Evolutionary conservation across 768 basidiomycete genomes (phyloP), one percentile per base, ranked within the genome.

Genomic region (Artomyces pyxidatus): DNA sequence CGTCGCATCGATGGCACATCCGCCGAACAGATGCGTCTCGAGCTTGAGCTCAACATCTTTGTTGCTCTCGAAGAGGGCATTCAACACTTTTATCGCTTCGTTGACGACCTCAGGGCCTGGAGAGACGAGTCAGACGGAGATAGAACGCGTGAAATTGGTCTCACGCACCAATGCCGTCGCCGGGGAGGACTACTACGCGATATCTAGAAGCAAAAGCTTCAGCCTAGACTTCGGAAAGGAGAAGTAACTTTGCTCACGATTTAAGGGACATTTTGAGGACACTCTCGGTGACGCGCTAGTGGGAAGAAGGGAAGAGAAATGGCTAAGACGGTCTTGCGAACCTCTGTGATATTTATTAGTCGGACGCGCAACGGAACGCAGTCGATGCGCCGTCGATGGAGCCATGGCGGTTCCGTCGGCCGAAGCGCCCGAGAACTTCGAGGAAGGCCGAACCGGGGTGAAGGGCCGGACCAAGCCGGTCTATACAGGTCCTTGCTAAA

Each of bases 131-230:
- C 48, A 17, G 25, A 21, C 19, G 10, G 42, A 32, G 21, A 22
- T 11, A 21, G 38, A 27, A 17, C 23, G 27, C 12, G 12, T 22
- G 19, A 29, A 11, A 23, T 11, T 11, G 16, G 38, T 12, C 1
- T 42, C 1, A 61, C 74, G 37, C 61, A 91, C 94, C 95, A 59
- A 99, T 98, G 52, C 96, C 96, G 68, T 99, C 96, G 45, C 96
- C 96, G n/a, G 85, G 83, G 37, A 99, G 81, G 46, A 94, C 77
- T 29, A 83, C 88, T 63, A 99, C 80, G 54, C 83, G 84, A 68
- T 88, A 96, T 47, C 93, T 94, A 58, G 9, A 6, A 28, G 25
- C 50, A 45, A 23, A 35, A 45, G 43, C 30, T 23, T 21, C 9
- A 25, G 22, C 22, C 27, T 37, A 42, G 17, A 41, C 7, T 45